Conservation (phyloP, 768 basidiomycete genomes). For the Mycena filopes region DNA sequence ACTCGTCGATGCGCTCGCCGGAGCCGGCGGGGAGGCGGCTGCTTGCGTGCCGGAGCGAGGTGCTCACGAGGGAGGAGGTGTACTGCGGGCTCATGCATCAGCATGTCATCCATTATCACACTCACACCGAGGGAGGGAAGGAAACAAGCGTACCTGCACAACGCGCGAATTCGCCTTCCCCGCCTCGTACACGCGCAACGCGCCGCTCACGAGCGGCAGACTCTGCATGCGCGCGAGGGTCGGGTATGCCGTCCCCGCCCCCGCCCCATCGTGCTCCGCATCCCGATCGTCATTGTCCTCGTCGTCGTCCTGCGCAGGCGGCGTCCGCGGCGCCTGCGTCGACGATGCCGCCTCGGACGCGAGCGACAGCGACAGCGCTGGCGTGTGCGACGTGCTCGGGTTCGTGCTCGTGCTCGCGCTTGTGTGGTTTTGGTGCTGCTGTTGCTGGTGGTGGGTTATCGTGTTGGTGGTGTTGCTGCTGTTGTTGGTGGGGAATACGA, state of each 20-base stretch:
- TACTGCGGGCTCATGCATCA: constrained; percentile 71
- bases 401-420: constrained; percentile 34
- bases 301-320: constrained; percentile 11
- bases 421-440: constrained; percentile 17
- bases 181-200: constrained; percentile 80
- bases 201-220: constrained; percentile 78
- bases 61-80: constrained; percentile 83
- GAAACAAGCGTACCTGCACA: constrained; percentile 70
- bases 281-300: neutral
- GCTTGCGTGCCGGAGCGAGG: constrained; percentile 84
- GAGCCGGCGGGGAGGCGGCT: constrained; percentile 75
- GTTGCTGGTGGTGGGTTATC: constrained; percentile 19
- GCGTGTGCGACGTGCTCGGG: constrained; percentile 39
- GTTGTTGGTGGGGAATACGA: constrained; percentile 6
- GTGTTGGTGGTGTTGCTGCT: constrained; percentile 25
- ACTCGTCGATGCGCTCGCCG: constrained; percentile 83
- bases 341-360: constrained; percentile 23
- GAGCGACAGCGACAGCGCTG: constrained; percentile 23
- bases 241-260: constrained; percentile 40
- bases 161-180: constrained; percentile 86
- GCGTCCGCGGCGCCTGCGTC: constrained; percentile 27
- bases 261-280: neutral
- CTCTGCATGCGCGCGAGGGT: constrained; percentile 68
- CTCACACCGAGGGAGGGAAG: neutral
- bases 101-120: constrained; percentile 13